These are phyloP conservation scores for Nicotiana paniculata DNA, from an alignment of 257 asterid species.

Conservation along the genomic window DNA sequence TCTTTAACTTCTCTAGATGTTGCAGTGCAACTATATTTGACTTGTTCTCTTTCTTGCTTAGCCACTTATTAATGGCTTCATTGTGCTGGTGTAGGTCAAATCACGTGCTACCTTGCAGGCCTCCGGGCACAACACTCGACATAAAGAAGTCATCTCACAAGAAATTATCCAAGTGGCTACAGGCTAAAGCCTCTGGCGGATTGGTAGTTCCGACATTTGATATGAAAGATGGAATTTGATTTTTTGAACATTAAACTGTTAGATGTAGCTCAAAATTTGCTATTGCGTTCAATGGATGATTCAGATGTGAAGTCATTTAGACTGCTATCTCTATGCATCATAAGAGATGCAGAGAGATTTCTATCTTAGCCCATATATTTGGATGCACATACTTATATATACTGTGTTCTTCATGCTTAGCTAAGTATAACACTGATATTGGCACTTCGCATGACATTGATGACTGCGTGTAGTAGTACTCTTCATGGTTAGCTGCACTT, in stretches of 20 bases:
- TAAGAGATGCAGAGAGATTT: neutral
- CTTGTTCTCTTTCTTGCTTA: neutral
- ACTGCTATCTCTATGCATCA: neutral
- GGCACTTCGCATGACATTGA: neutral
- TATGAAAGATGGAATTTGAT: neutral
- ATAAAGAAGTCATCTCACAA: slow-evolving; percentile 87
- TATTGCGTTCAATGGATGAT: neutral
- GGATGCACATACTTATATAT: neutral
- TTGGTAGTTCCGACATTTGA: slow-evolving; percentile 37
- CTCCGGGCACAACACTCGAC: slow-evolving; percentile 68
- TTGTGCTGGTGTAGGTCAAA: slow-evolving; percentile 62
- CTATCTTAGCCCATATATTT: neutral
- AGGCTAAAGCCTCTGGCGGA: slow-evolving; percentile 61
- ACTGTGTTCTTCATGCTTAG: neutral
- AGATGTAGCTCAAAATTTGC: neutral
- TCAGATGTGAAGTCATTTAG: neutral
- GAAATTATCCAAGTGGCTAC: slow-evolving; percentile 96
- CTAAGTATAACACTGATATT: neutral
- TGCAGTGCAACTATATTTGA: neutral
- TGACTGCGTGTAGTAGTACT: slow-evolving; percentile 1
- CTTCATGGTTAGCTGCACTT: neutral
- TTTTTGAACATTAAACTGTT: neutral
- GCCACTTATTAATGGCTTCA: slow-evolving; percentile 5
- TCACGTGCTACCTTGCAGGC: slow-evolving; percentile 90
- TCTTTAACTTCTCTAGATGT: neutral